These are phyloP conservation scores for Exserohilum turcica DNA, from an alignment of 2,329 filamentous ascomycete species.

Conservation along the genomic window DNA sequence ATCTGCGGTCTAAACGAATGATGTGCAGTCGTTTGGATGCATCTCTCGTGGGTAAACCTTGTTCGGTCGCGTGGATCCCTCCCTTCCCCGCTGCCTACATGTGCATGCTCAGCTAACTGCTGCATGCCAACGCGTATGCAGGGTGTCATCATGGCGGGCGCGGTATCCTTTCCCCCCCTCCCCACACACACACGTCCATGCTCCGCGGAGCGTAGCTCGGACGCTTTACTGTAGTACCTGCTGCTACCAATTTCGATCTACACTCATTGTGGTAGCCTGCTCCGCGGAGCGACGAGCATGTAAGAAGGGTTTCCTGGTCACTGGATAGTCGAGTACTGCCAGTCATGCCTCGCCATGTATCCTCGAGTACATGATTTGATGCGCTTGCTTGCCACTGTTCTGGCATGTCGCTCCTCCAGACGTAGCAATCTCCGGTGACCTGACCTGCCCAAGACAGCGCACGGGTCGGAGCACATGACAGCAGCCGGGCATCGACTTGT, in stretches of 20 bases:
- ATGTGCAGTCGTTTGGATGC: background rate
- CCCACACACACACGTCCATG: background rate
- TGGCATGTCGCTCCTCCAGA: background rate
- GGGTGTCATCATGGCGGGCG: slow-evolving; percentile 2
- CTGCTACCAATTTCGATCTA: background rate
- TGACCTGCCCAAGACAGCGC: background rate
- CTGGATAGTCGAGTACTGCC: background rate
- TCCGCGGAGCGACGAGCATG: background rate
- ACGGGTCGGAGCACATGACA: background rate
- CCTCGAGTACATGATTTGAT: background rate
- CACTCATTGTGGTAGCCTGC: background rate
- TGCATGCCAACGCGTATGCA: slow-evolving; percentile 5
- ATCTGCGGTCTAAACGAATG: background rate
- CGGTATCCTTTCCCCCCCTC: background rate
- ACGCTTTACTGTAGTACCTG: background rate
- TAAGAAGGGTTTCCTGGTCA: slow-evolving; percentile 1
- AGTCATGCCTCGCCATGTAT: slow-evolving; percentile 2
- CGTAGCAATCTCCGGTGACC: background rate
- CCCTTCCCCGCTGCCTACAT: background rate
- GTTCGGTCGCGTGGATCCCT: background rate
- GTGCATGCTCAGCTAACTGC: slow-evolving; percentile 1
- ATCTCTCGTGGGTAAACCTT: background rate
- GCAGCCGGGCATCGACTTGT: background rate
- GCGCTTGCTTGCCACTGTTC: background rate
- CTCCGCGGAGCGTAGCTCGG: background rate